Percentiles rank a stretch among this genome's conserved stretches.
Conservation (phyloP, 768 basidiomycete genomes). For the Kwoniella mangroviensis region DNA sequence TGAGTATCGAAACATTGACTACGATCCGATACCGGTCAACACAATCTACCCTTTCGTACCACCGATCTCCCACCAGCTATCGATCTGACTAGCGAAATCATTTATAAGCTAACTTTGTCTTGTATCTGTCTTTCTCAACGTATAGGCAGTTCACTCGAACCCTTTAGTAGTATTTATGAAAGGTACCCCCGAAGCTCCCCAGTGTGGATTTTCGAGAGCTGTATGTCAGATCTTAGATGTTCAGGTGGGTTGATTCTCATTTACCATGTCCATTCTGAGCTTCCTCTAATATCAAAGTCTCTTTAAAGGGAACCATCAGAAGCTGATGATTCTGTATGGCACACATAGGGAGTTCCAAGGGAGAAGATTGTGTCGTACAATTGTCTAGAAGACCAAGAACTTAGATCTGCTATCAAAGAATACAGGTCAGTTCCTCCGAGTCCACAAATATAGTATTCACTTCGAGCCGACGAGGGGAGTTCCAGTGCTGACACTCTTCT, state of each 20-base stretch:
- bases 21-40: too few relatives aligned
- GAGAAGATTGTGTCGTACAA: slow-evolving; percentile 89
- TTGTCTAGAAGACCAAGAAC: slow-evolving; percentile 81
- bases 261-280: too few relatives aligned
- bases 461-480: neutral
- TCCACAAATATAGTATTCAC: neutral
- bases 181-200: slow-evolving; percentile 80
- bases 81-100: too few relatives aligned
- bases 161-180: slow-evolving; percentile 99
- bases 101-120: too few relatives aligned
- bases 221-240: slow-evolving; percentile 84
- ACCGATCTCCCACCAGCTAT: too few relatives aligned
- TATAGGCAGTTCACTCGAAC: slow-evolving; percentile 68
- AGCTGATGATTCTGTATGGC: neutral
- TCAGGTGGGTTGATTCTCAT: slow-evolving; percentile 44
- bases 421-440: slow-evolving; percentile 77
- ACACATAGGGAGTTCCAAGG: slow-evolving; percentile 69
- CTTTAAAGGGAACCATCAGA: slow-evolving; percentile 46
- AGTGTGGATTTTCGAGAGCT: slow-evolving; percentile 95
- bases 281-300: slow-evolving; percentile 4
- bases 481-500: neutral
- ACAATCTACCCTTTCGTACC: too few relatives aligned
- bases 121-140: neutral
- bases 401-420: slow-evolving; percentile 87
- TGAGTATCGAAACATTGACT: too few relatives aligned